These are phyloP conservation scores for Setomelanomma holmii DNA, from an alignment of 2,329 filamentous ascomycete genomes.

Conservation along the genomic window DNA sequence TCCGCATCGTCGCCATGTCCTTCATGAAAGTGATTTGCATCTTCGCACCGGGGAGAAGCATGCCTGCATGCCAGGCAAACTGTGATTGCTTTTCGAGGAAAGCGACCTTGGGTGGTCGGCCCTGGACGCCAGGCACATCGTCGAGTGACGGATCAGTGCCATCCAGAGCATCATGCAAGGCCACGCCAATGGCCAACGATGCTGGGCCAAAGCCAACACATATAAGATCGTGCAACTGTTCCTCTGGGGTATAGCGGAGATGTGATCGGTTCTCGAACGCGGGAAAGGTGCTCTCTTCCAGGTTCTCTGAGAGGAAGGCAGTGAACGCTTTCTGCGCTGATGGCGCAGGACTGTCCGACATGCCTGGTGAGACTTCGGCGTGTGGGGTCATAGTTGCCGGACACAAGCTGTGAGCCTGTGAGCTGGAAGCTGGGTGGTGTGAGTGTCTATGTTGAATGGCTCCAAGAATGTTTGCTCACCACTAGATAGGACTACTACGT, in stretches of 20 bases:
- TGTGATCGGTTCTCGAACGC: constrained; percentile 50
- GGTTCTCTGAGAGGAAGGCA: constrained; percentile 31
- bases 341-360: constrained; percentile 25
- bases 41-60: constrained; percentile 89
- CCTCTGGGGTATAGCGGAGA: constrained; percentile 61
- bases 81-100: constrained; percentile 85
- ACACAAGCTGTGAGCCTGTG: no score
- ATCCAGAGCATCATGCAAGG: constrained; percentile 76
- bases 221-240: constrained; percentile 80
- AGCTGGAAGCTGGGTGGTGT: background rate
- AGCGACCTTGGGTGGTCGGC: constrained; percentile 70
- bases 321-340: constrained; percentile 36
- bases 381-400: constrained; percentile 44
- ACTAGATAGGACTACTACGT: no score
- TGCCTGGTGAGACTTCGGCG: constrained; percentile 32
- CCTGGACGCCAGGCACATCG: constrained; percentile 44
- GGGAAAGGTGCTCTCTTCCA: constrained; percentile 38
- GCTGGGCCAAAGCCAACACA: constrained; percentile 94
- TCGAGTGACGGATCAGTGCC: constrained; percentile 46
- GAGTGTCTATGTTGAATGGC: background rate
- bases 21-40: constrained; percentile 99
- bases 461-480: background rate
- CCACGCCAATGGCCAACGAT: constrained; percentile 86
- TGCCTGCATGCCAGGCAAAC: constrained; percentile 94
- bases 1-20: constrained; percentile 86